These are phyloP conservation scores for Nepenthes mirabilis DNA, from an alignment of 148 eudicot species.

Conservation along the genomic window DNA sequence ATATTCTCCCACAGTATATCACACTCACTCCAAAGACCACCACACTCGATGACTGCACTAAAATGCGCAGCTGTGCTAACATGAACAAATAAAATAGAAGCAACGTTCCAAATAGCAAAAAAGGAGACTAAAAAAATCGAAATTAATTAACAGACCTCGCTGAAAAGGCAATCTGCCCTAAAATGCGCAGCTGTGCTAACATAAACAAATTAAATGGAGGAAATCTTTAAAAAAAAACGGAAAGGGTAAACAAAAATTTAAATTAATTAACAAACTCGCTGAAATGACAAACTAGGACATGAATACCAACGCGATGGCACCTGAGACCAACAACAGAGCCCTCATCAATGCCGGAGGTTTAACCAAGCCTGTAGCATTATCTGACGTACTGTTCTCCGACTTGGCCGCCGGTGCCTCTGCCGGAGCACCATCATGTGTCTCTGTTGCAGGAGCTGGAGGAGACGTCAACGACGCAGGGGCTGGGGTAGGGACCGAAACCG, in stretches of 20 bases:
- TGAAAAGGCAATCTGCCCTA: not conserved
- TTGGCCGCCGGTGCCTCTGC: constrained; percentile 19
- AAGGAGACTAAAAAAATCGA: no score
- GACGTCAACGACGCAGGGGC: constrained; percentile 6
- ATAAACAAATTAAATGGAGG: no score
- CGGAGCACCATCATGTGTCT: constrained; percentile 21
- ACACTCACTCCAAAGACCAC: no score
- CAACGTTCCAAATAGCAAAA: no score
- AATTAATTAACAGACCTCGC: no score
- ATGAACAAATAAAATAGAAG: no score
- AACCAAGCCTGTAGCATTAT: constrained; percentile 2
- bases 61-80: no score
- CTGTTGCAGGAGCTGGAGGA: constrained; percentile 10
- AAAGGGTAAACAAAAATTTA: not conserved
- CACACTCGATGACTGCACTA: no score
- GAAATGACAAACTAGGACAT: constrained; percentile 22
- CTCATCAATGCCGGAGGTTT: constrained; percentile 8
- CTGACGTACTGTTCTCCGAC: constrained; percentile 18
- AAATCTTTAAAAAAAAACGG: not conserved
- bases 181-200: constrained; percentile 1
- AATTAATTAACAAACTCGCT: not conserved
- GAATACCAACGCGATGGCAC: constrained; percentile 11
- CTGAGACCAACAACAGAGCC: constrained; percentile 13
- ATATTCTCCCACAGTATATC: no score
- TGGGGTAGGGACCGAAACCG: not conserved